Percentiles rank a stretch among this genome's conserved stretches.
Evolutionary conservation across 2,329 filamentous ascomycete species (phyloP).

Genomic region (Volutella citrinella): DNA sequence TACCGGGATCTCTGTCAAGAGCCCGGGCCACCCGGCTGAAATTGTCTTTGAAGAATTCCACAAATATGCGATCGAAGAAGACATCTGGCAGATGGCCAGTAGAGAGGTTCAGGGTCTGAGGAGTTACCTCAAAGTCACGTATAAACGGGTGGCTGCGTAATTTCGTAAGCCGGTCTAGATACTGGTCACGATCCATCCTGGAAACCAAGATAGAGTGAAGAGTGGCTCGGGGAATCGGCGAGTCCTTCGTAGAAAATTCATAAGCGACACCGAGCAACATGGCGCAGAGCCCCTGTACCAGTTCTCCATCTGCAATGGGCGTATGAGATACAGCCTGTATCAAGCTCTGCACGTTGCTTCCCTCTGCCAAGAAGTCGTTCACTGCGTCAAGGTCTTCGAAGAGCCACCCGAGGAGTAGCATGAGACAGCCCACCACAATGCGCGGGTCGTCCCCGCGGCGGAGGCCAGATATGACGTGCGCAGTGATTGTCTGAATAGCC

Average conservation of each 20-base stretch:
- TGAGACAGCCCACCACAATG: constrained; percentile 79
- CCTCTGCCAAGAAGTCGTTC: constrained; percentile 89
- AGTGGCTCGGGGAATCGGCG: constrained; percentile 77
- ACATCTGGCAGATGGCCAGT: constrained; percentile 66
- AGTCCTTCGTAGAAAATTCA: constrained; percentile 97
- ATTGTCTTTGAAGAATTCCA: constrained; percentile 95
- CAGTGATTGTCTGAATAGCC: constrained; percentile 82
- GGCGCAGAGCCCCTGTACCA: constrained; percentile 80
- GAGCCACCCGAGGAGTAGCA: constrained; percentile 84
- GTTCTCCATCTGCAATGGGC: constrained; percentile 52
- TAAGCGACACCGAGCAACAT: constrained; percentile 86
- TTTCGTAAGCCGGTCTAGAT: constrained; percentile 75
- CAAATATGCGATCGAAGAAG: constrained; percentile 80
- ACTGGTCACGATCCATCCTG: constrained; percentile 80
- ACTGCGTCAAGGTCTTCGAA: constrained; percentile 91
- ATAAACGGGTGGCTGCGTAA: constrained; percentile 75
- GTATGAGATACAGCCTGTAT: constrained; percentile 69
- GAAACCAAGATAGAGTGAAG: constrained; percentile 75
- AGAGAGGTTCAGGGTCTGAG: constrained; percentile 60
- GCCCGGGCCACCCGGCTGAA: constrained; percentile 81
- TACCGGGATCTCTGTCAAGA: constrained; percentile 84
- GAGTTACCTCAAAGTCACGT: constrained; percentile 84
- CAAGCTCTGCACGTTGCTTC: constrained; percentile 84
- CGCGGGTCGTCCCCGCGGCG: constrained; percentile 75
- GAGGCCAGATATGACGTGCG: constrained; percentile 79